Percentiles rank a stretch among this genome's conserved stretches.
These are phyloP conservation scores for Rhizopogon sp. DNA, from an alignment of 768 basidiomycete genomes.

Conservation along the genomic window DNA sequence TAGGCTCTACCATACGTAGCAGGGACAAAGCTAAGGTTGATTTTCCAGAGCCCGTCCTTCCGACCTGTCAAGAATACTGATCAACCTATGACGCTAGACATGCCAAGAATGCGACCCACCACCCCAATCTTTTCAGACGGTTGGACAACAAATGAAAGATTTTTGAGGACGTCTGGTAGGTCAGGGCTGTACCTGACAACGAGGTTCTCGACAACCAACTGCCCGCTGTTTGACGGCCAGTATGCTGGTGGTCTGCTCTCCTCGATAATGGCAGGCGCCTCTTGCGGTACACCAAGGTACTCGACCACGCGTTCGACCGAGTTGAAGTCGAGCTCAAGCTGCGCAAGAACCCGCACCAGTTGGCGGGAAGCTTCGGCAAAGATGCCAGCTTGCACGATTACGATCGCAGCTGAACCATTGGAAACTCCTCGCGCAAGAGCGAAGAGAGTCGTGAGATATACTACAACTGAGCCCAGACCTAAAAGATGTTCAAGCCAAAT, in stretches of 20 bases:
- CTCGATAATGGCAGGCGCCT: conserved; percentile 57
- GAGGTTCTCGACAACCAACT: conserved; percentile 53
- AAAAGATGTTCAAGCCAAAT: neutral
- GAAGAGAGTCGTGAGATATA: conserved; percentile 64
- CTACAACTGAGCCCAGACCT: conserved; percentile 69
- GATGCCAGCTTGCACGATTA: conserved; percentile 65
- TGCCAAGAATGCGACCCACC: conserved; percentile 30
- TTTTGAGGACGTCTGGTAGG: conserved; percentile 53
- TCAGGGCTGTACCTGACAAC: conserved; percentile 59
- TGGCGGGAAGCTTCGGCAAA: conserved; percentile 67
- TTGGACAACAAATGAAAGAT: conserved; percentile 52
- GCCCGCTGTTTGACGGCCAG: conserved; percentile 62
- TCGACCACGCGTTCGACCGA: conserved; percentile 71
- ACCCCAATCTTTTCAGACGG: conserved; percentile 68
- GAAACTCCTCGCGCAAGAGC: conserved; percentile 53
- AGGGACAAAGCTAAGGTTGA: conserved; percentile 28
- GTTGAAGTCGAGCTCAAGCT: conserved; percentile 71
- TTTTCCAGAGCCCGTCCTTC: conserved; percentile 63
- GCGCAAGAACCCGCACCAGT: conserved; percentile 64
- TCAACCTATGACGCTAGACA: neutral
- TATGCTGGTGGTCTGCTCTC: conserved; percentile 61
- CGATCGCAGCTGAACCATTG: conserved; percentile 62
- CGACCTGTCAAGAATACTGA: conserved; percentile 37
- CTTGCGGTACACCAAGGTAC: conserved; percentile 63
- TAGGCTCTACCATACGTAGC: conserved; percentile 45